Base-by-base conservation (phyloP, 306 rosid species). In the Dalbergia cochinchinensis region DNA sequence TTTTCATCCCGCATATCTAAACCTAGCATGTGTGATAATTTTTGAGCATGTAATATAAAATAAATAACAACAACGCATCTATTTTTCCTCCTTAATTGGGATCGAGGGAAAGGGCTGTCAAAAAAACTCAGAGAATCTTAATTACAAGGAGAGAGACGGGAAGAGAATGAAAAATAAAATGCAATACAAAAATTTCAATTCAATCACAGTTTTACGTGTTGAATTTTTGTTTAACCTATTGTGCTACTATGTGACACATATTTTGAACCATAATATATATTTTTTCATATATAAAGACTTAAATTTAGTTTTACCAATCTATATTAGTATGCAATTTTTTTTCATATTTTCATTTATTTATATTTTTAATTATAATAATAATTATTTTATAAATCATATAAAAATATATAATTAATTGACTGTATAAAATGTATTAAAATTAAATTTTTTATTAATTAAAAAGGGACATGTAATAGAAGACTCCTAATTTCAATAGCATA, bases 1-100 rank as follows among this genome's bases (percentile, higher is more conserved):
- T 35, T 62, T 62, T 47, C 62, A 75, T 34, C 65, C 9, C 31
- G 31, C 31, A 33, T 64, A 11, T 11, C 22, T 48, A 76, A 73
- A 54, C 34, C 12, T 1, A 41, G 18, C 41, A 37, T 34, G 3
- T 34, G 35, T 48, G 7, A 44, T 15, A 60, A 61, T 41, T 55
- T 54, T 34, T 37, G 10, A 50, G 6, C 37, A 37, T 55, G 13
- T 35, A 45, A 37, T 45, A 35, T 65, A 35, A 16, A 37, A 53
- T 18, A 37, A 55, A 6, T 18, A 35, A 10, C 48, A 48, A 11
- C 6, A 48, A 2, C 5, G 13, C 13, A 14, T 48, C 55, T 3
- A 48, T 48, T 11, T 48, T 3, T 4, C 1, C 6, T 48, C 3
- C 15, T 48, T 48, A 48, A 48, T 51, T 51, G 14, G 20, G 18